Conservation (phyloP, 805 yeast genomes). For the Schizosaccharomyces cryophilus region DNA sequence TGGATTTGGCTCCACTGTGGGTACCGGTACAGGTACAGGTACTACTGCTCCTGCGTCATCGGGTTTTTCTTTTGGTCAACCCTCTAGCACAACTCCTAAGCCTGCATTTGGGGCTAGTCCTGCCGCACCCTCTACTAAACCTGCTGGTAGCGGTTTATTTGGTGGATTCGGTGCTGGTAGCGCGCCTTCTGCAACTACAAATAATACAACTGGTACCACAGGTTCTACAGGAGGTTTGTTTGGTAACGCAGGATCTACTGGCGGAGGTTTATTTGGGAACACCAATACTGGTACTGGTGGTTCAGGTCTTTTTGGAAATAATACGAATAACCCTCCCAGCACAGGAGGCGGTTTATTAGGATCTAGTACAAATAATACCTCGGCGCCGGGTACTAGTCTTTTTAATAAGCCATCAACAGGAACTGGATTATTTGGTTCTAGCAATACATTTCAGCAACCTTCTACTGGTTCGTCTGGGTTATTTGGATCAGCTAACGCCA, state of each 20-base stretch:
- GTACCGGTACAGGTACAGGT: constrained; percentile 19
- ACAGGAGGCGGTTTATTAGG: constrained; percentile 17
- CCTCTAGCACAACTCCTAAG: constrained; percentile 1
- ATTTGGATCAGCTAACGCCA: constrained; percentile 20
- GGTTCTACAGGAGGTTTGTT: constrained; percentile 13
- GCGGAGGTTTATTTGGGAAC: constrained; percentile 11
- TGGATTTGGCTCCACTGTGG: constrained; percentile 19
- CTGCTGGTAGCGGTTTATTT: constrained; percentile 13
- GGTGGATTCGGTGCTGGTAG: constrained; percentile 10
- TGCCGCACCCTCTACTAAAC: constrained; percentile 11
- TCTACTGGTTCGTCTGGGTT: constrained; percentile 7
- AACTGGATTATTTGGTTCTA: constrained; percentile 11
- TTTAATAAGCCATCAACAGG: constrained; percentile 9
- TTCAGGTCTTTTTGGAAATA: constrained; percentile 9
- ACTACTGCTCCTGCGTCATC: not conserved
- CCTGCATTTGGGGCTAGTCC: constrained; percentile 19
- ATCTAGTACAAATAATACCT: constrained; percentile 9
- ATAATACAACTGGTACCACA: constrained; percentile 8
- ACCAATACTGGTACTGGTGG: constrained; percentile 2
- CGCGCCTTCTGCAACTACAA: constrained; percentile 4
- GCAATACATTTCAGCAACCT: constrained; percentile 4
- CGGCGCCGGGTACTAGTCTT: constrained; percentile 11
- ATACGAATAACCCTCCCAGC: constrained; percentile 4
- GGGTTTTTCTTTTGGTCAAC: constrained; percentile 7
- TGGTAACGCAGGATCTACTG: constrained; percentile 11